phyloP scores from a whole-genome alignment of 257 asterid species.

The Penstemon newberryi region DNA sequence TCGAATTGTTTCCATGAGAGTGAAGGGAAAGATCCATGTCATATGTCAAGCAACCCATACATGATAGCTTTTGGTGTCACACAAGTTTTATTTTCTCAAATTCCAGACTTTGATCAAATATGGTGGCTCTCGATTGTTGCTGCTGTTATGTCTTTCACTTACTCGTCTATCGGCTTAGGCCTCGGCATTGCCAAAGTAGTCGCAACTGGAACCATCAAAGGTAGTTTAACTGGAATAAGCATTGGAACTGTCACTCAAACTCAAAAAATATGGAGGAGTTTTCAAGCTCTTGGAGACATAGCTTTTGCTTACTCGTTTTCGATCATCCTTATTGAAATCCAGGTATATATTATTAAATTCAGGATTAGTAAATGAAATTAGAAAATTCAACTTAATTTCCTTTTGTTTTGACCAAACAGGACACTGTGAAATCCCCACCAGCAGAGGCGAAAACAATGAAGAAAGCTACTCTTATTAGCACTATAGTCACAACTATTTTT shows the following conservation, averaged over 20 bases:
- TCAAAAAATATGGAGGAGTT: slow-evolving; percentile 59
- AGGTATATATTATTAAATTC: slow-evolving; percentile 31
- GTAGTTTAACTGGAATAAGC: slow-evolving; percentile 59
- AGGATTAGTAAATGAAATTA: background rate
- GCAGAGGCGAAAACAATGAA: slow-evolving; percentile 56
- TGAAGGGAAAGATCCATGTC: slow-evolving; percentile 50
- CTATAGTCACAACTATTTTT: slow-evolving; percentile 40
- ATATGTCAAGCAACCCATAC: slow-evolving; percentile 55
- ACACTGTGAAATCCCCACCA: slow-evolving; percentile 55
- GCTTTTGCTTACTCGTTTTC: slow-evolving; percentile 58
- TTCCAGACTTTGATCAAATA: slow-evolving; percentile 53
- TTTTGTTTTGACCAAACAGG: slow-evolving; percentile 27
- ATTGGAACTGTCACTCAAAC: slow-evolving; percentile 51
- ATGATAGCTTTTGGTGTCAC: slow-evolving; percentile 53
- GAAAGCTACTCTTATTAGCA: slow-evolving; percentile 47
- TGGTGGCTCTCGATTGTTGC: slow-evolving; percentile 57
- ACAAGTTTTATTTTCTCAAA: slow-evolving; percentile 56
- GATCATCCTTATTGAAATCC: slow-evolving; percentile 53
- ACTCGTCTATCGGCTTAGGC: slow-evolving; percentile 55
- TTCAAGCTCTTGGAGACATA: slow-evolving; percentile 52
- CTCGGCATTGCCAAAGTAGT: slow-evolving; percentile 46
- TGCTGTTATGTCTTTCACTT: slow-evolving; percentile 57
- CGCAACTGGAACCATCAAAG: slow-evolving; percentile 46
- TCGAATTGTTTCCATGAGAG: slow-evolving; percentile 55
- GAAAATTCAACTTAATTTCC: background rate